Evolutionary conservation across 2,329 filamentous ascomycete species (phyloP), one percentile per base, ranked within the genome.

Genomic region (Knufia petricola): DNA sequence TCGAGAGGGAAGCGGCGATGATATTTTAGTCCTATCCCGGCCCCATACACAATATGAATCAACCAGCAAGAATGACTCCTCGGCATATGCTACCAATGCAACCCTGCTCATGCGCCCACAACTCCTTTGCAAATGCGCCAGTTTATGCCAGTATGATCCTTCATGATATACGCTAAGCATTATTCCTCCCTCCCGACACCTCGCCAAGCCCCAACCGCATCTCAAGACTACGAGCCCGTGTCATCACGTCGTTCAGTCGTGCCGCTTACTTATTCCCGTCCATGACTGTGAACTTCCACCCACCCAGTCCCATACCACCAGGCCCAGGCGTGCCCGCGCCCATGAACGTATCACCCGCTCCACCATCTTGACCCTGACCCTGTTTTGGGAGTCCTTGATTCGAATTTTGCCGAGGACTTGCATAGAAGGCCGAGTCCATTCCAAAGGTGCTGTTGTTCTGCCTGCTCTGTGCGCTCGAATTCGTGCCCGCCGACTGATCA

Each of bases 301-400:
- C 52, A 2, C 54, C 45, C n/a, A 54, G 47, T 2, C 55, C 49
- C 15, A 54, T 37, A 7, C 51, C 53, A 8, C 55, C 55, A 2
- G 56, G 51, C 28, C 52, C 54, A 6, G 57, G 57, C 30, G 52
- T 54, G 28, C 53, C 50, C 23, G 56, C 52, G 4, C 57, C 57
- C 57, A 59, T 59, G 46, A 58, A 59, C n/a, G 57, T 56, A 46
- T 58, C 52, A 26, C 57, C 57, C 12, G 51, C 53, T 37, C 42
- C 50, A 31, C 30, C 15, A 20, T 48, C 15, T 24, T 41, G 4
- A 51, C 46, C 12, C 47, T 40, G 15, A 31, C 53, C 13, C 43
- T 49, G 28, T 47, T 54, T 48, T 51, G 42, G 12, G 38, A 40
- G 9, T 49, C 52, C 51, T 51, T 57, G 40, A 48, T 44, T 21